Conservation (phyloP, 2,329 filamentous ascomycete genomes). For the Talaromyces sp. region DNA sequence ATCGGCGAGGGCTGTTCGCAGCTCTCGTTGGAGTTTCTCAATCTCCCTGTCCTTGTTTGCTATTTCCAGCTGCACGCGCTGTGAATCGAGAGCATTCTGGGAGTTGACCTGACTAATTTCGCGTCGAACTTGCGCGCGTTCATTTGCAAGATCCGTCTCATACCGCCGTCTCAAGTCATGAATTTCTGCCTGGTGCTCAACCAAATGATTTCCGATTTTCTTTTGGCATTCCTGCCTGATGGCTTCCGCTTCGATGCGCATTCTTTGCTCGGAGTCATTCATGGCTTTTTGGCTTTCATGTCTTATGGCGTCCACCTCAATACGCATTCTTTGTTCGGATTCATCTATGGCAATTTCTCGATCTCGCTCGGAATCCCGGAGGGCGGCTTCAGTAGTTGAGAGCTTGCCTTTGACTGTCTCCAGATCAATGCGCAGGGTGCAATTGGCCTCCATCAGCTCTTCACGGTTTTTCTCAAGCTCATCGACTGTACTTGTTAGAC, state of each 20-base stretch:
- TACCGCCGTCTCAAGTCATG: constrained; percentile 58
- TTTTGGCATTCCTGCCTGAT: constrained; percentile 42
- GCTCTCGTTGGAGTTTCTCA: constrained; percentile 35
- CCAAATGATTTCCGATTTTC: constrained; percentile 54
- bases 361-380: constrained; percentile 48
- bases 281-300: constrained; percentile 42
- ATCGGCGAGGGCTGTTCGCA: constrained; percentile 40
- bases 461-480: constrained; percentile 52
- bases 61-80: constrained; percentile 38
- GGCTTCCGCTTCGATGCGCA: constrained; percentile 39
- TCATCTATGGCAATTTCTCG: constrained; percentile 49
- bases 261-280: constrained; percentile 49
- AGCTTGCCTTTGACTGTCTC: constrained; percentile 54
- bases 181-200: constrained; percentile 62
- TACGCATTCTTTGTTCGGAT: constrained; percentile 46
- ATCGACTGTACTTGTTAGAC: too few species aligned
- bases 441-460: constrained; percentile 47
- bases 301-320: constrained; percentile 36
- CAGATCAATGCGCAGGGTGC: constrained; percentile 60
- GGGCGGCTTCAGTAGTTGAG: constrained; percentile 40
- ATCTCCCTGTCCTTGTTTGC: constrained; percentile 52
- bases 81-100: constrained; percentile 30
- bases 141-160: constrained; percentile 61
- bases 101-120: constrained; percentile 34
- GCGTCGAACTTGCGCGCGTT: constrained; percentile 37